Evolutionary conservation across 225 moss, liverwort and hornwort species (phyloP).

Genomic region (Antitrichia curtipendula): DNA sequence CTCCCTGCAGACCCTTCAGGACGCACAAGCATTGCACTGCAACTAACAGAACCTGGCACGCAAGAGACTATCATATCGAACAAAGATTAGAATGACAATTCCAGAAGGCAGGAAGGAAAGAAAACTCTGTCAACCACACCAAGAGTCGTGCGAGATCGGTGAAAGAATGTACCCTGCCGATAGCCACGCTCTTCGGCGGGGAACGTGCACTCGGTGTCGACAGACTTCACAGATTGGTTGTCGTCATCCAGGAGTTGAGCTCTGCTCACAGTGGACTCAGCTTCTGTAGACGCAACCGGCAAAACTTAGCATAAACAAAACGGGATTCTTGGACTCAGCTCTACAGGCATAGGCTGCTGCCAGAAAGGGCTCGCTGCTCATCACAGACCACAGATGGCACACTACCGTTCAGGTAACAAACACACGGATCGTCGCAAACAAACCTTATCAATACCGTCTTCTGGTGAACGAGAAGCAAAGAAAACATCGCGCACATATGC

Average conservation of each 20-base stretch:
- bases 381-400: neutral
- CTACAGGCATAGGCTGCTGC: neutral
- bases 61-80: neutral
- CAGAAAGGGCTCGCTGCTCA: neutral
- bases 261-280: constrained; percentile 25
- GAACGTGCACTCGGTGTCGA: constrained; percentile 2
- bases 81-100: neutral
- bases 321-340: neutral
- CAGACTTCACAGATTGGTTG: constrained; percentile 14
- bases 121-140: neutral
- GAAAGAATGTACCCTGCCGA: neutral
- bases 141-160: neutral
- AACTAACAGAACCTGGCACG: neutral
- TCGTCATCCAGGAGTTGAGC: constrained; percentile 35
- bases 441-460: neutral
- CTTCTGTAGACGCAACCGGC: neutral
- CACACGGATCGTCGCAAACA: neutral
- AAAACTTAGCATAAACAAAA: neutral
- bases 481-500: neutral
- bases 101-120: neutral
- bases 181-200: constrained; percentile 17
- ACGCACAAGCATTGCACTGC: neutral
- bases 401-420: neutral
- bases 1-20: neutral
- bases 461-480: neutral